Evolutionary conservation across 2,329 filamentous ascomycete genomes (phyloP), one percentile per base, ranked within the genome.

Genomic region (Fusarium pseudonygamai): DNA sequence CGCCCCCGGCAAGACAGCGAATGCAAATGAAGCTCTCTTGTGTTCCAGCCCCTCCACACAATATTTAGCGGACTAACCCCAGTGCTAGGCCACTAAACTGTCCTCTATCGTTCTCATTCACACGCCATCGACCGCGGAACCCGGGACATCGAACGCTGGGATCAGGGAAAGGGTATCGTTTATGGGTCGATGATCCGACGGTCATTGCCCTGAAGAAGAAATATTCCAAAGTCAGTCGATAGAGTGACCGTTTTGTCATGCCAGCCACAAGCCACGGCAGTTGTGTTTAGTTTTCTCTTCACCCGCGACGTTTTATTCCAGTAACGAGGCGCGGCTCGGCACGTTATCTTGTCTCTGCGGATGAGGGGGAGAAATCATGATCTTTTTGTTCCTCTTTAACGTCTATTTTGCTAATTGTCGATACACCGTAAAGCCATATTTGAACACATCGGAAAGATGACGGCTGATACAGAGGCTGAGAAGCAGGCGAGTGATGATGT

Each of bases 301-400:
- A 2, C 47, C 28, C 28, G 28, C 36, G 14, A 50, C 59, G 18
- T 39, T 73, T 69, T 74, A 59, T 68, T 60, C 46, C 62, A 71
- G 42, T 63, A 71, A 39, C 55, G 67, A 60, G 58, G 60, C 28
- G 28, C 65, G 37, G 67, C 24, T 59, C 56, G 34, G 64, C 57
- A 56, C 47, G 43, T 20, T 20, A 37, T 18, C 36, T 37, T 37
- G 36, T 37, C 36, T 37, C 36, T 37, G 36, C 30, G 14, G 47
- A n/a, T 40, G 57, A 43, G 16, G 59, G 46, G 59, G 37, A 28
- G 26, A 18, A 50, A 57, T 66, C 49, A 39, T 49, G n/a, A 22
- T 32, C 20, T 60, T 36, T 47, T 20, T 53, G 36, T 28, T 43
- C n/a, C 16, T 32, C 26, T 22, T 64, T 11, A 6, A 24, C 10